Evolutionary conservation across 371 early-diverging fungal genomes (phyloP).

Genomic region (Mucor piriformis): DNA sequence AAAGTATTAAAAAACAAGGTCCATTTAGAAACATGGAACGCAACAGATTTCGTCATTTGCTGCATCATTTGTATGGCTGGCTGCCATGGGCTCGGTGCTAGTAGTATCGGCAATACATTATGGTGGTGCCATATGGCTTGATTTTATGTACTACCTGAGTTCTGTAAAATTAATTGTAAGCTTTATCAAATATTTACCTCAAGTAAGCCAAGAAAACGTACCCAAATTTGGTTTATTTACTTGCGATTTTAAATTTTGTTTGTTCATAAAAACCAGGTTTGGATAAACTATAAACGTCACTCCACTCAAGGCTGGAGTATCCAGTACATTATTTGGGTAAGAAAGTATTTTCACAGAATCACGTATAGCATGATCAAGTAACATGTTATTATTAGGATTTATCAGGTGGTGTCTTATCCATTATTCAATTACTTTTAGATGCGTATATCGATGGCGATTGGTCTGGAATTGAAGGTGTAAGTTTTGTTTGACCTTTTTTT

Average conservation of each 20-base stretch:
- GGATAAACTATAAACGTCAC: slow-evolving; percentile 68
- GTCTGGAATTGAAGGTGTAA: slow-evolving; percentile 62
- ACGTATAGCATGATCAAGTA: slow-evolving; percentile 1
- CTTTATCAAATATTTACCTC: slow-evolving; percentile 84
- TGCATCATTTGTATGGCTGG: slow-evolving; percentile 39
- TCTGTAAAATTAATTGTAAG: slow-evolving; percentile 70
- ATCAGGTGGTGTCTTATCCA: slow-evolving; percentile 77
- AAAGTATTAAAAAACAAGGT: neutral
- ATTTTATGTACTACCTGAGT: slow-evolving; percentile 68
- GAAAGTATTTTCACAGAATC: neutral
- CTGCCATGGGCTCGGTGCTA: slow-evolving; percentile 36
- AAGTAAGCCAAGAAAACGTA: slow-evolving; percentile 47
- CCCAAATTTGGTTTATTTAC: neutral
- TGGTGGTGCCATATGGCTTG: slow-evolving; percentile 49
- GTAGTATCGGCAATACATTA: slow-evolving; percentile 32
- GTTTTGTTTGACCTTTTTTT: neutral
- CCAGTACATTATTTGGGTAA: slow-evolving; percentile 72
- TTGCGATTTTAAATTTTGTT: neutral
- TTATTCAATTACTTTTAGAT: slow-evolving; percentile 78
- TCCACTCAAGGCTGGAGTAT: slow-evolving; percentile 89
- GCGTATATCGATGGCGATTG: slow-evolving; percentile 60
- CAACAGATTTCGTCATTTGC: slow-evolving; percentile 45
- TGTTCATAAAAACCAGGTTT: slow-evolving; percentile 42
- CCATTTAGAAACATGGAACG: slow-evolving; percentile 35
- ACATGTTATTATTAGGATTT: slow-evolving; percentile 55